These are phyloP conservation scores for Pharnaceum exiguum DNA, from an alignment of 148 eudicot species.

Conservation along the genomic window DNA sequence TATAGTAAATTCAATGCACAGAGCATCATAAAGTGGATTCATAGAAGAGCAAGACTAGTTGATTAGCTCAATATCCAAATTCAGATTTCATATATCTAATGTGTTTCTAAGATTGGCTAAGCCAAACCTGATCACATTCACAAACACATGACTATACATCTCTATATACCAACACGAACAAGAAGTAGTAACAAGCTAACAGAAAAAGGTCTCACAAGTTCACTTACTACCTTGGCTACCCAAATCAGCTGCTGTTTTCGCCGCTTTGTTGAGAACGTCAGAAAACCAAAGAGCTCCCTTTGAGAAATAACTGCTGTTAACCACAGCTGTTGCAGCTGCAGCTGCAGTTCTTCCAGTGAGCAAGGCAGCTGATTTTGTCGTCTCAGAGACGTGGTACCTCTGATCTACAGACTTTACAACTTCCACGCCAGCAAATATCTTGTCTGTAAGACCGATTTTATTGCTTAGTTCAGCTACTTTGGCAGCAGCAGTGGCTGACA, in stretches of 20 bases:
- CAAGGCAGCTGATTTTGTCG: constrained; percentile 49
- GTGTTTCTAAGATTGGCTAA: background rate
- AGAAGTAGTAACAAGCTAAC: too few species aligned
- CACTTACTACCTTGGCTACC: constrained; percentile 33
- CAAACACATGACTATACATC: constrained; percentile 3
- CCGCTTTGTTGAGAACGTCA: constrained; percentile 54
- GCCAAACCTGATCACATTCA: background rate
- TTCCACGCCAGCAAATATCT: constrained; percentile 46
- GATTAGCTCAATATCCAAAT: background rate
- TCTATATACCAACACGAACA: background rate
- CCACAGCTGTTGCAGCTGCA: constrained; percentile 65
- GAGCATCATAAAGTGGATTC: too few species aligned
- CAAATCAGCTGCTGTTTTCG: constrained; percentile 66
- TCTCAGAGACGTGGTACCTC: constrained; percentile 47
- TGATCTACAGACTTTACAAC: constrained; percentile 57
- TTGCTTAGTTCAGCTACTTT: constrained; percentile 68
- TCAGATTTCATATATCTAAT: background rate
- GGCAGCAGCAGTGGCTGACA: constrained; percentile 65
- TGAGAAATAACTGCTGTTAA: constrained; percentile 65
- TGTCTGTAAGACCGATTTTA: constrained; percentile 61
- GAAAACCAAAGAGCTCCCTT: constrained; percentile 77
- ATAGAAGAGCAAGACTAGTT: background rate
- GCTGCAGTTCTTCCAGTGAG: constrained; percentile 63
- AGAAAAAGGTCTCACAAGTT: background rate
- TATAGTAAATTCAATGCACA: too few species aligned